phyloP scores from a whole-genome alignment of 2,329 filamentous ascomycete species.

The Rhynchosporium agropyri region DNA sequence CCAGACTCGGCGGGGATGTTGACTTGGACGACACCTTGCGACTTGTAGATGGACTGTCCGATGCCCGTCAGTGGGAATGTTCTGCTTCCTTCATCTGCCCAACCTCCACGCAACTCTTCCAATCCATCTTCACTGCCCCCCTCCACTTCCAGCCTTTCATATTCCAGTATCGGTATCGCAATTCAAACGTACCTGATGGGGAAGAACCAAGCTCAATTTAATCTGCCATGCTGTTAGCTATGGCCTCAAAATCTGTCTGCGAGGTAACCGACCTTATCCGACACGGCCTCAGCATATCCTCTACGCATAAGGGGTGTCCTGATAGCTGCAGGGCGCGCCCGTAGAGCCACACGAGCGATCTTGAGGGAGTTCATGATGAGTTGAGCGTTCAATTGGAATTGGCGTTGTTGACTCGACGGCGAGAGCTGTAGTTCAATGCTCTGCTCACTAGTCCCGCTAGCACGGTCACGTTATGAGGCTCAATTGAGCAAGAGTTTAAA shows the following conservation, averaged over 20 bases:
- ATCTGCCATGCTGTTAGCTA: conserved; percentile 57
- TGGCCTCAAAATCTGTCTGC: conserved; percentile 33
- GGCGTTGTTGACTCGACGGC: conserved; percentile 40
- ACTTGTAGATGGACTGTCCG: conserved; percentile 69
- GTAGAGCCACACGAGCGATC: conserved; percentile 85
- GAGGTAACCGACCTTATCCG: conserved; percentile 68
- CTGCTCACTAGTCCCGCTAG: conserved; percentile 13
- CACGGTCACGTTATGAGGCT: conserved; percentile 19
- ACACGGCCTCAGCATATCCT: conserved; percentile 85
- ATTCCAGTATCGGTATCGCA: background rate
- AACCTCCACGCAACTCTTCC: conserved; percentile 13
- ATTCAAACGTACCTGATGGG: conserved; percentile 83
- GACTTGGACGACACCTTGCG: conserved; percentile 82
- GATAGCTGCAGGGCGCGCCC: conserved; percentile 77
- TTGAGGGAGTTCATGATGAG: conserved; percentile 90
- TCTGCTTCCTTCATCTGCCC: conserved; percentile 28
- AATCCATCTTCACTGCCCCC: background rate
- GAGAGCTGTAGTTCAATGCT: conserved; percentile 29
- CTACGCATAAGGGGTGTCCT: conserved; percentile 79
- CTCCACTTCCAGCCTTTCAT: background rate
- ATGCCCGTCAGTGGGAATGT: conserved; percentile 47
- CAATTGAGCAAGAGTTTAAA: background rate
- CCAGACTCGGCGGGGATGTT: conserved; percentile 98
- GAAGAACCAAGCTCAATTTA: conserved; percentile 96
- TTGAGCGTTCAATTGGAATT: conserved; percentile 47